Evolutionary conservation across 2,329 filamentous ascomycete species (phyloP).

Genomic region (Lecanicillium sp.): DNA sequence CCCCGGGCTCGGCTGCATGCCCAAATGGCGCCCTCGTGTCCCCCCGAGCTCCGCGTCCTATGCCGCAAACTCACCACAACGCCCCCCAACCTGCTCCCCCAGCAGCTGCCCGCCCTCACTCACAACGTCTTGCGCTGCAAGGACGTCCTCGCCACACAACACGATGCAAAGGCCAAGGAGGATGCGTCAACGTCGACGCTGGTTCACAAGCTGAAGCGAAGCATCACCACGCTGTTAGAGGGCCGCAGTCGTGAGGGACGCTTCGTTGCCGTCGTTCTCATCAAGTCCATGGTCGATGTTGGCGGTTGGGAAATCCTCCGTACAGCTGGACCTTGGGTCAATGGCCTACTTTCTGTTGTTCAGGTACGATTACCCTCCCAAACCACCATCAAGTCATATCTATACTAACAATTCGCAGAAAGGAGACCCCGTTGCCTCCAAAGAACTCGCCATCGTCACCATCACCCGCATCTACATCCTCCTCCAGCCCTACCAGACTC

Average conservation of each 20-base stretch:
- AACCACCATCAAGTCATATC: not conserved
- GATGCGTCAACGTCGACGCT: conserved; percentile 59
- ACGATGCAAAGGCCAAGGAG: conserved; percentile 55
- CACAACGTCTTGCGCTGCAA: conserved; percentile 52
- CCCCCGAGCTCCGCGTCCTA: conserved; percentile 57
- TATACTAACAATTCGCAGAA: conserved; percentile 46
- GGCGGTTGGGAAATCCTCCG: conserved; percentile 79
- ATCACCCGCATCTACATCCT: conserved; percentile 79
- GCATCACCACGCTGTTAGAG: conserved; percentile 70
- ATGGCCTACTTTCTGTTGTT: conserved; percentile 66
- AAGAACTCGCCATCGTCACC: conserved; percentile 69
- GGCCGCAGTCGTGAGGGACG: conserved; percentile 68
- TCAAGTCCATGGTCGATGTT: conserved; percentile 75
- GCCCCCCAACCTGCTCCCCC: conserved; percentile 65
- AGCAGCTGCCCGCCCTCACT: conserved; percentile 63
- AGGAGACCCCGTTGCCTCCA: conserved; percentile 67
- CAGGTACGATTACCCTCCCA: conserved; percentile 43
- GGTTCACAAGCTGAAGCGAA: conserved; percentile 75
- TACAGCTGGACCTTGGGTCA: conserved; percentile 68
- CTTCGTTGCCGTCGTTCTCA: conserved; percentile 69
- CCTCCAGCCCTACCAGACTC: conserved; percentile 73
- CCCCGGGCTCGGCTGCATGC: no score
- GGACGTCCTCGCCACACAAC: conserved; percentile 55
- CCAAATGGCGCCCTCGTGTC: conserved; percentile 31
- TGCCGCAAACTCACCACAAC: conserved; percentile 67